Base-by-base conservation (phyloP, 495 filamentous ascomycete species). In the Peziza echinospora region DNA sequence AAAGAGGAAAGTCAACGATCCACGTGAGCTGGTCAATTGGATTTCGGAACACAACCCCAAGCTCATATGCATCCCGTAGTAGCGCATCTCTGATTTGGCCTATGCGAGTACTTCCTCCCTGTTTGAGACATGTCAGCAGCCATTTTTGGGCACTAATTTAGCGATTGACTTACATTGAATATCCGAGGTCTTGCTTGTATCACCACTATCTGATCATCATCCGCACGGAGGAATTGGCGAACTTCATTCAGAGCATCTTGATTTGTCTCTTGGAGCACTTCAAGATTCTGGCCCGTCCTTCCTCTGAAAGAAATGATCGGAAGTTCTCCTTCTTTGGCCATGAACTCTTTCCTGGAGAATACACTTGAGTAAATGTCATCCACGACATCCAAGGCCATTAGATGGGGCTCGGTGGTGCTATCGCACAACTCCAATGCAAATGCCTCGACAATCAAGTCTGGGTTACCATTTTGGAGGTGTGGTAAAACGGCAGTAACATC, bases 1-100 rank as follows among this genome's bases (percentile, higher is more conserved):
- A 96, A 44, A 97, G 75, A 5, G 89, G 89, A 61, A 97, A 97
- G 50, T 84, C 73, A 1, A 70, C 74, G 5, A 97, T 70, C 89
- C 91, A 97, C 42, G 82, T 60, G 54, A 83, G 83, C 28, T 70
- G 64, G 52, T 82, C 81, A 10, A 62, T 66, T 17, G 62, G 53
- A 3, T 73, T 68, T 0, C 66, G 63, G 1, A 68, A 57, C 3
- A 85, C 60, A 25, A 83, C 60, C 2, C 66, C 71, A 21, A 65
- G 51, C 26, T 67, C 63, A 2, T 86, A 67, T 9, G 80, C 83
- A 21, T 67, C 65, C 19, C 71, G 67, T 58, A 85, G 74, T 1
- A 96, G 55, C 0, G 78, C 73, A 3, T 71, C 74, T 16, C 89
- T 74, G 21, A 92, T 66, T 34, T 74, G 71, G 26, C 89, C 89